A percentile compares a stretch with the other conserved stretches of the same genome.
phyloP scores from a whole-genome alignment of 441 rosid genomes.

The Breynia disticha region DNA sequence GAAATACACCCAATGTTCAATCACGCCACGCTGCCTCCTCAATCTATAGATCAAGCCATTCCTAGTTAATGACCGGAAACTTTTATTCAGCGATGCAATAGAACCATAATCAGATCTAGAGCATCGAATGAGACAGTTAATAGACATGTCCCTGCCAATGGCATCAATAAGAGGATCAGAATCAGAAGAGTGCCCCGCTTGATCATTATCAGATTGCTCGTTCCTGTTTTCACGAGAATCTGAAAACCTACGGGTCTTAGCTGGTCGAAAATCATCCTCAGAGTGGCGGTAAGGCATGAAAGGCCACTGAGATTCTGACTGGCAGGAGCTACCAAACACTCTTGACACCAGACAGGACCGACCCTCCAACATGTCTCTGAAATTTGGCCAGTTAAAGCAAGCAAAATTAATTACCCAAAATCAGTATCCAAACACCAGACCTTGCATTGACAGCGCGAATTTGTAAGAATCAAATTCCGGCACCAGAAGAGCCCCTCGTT shows the following conservation, averaged over 20 bases:
- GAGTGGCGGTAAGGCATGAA: constrained; percentile 34
- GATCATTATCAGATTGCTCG: constrained; percentile 23
- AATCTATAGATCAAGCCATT: constrained; percentile 61
- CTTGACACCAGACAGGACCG: constrained; percentile 52
- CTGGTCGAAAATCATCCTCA: constrained; percentile 22
- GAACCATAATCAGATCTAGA: constrained; percentile 81
- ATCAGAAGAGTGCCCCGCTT: constrained; percentile 46
- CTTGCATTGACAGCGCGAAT: constrained; percentile 1
- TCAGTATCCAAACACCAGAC: constrained; percentile 7
- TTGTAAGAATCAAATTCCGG: neutral
- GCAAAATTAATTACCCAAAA: constrained; percentile 10
- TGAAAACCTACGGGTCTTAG: constrained; percentile 30
- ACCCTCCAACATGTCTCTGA: constrained; percentile 73
- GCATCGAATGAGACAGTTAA: constrained; percentile 60
- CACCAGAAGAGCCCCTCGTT: constrained; percentile 15
- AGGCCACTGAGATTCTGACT: constrained; percentile 54
- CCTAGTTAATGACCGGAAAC: constrained; percentile 60
- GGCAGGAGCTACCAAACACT: constrained; percentile 65
- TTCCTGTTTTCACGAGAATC: constrained; percentile 14
- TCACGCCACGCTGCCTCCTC: constrained; percentile 42
- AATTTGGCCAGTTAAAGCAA: constrained; percentile 19
- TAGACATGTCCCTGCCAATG: constrained; percentile 68
- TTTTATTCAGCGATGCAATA: constrained; percentile 54
- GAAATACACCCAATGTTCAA: constrained; percentile 95
- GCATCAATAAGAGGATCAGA: constrained; percentile 56